Evolutionary conservation across 139 green algal genomes (phyloP).

Genomic region (Marvania coccoides): DNA sequence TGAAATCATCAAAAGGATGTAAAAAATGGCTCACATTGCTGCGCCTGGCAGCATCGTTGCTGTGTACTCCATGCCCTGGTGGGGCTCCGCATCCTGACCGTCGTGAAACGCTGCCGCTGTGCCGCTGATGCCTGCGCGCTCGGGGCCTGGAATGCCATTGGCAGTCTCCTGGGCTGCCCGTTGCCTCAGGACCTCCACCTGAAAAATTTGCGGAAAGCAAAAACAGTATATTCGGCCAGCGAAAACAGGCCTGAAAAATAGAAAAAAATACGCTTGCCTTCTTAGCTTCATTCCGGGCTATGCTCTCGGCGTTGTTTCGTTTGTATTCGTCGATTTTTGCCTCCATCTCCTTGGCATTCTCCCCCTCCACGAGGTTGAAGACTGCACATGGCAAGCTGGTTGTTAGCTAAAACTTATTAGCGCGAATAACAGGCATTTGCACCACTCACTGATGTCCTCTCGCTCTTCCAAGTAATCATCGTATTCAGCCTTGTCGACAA

Average conservation of each 20-base stretch:
- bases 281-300: constrained; percentile 26
- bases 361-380: constrained; percentile 36
- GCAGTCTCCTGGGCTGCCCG: neutral
- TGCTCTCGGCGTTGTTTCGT: constrained; percentile 22
- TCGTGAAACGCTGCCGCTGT: constrained; percentile 24
- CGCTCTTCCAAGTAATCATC: constrained; percentile 67
- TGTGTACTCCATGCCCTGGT: constrained; percentile 33
- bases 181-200: constrained; percentile 7
- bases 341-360: constrained; percentile 21
- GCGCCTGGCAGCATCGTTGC: neutral
- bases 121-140: constrained; percentile 14
- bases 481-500: constrained; percentile 37
- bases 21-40: neutral
- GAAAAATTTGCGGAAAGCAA: neutral
- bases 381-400: constrained; percentile 5
- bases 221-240: too few species aligned
- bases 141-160: neutral
- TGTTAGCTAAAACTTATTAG: neutral
- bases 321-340: constrained; percentile 25
- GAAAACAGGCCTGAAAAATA: too few species aligned
- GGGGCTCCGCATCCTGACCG: constrained; percentile 15
- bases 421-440: neutral
- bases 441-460: constrained; percentile 64
- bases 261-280: too few species aligned
- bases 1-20: neutral